Percentiles rank a stretch among this genome's conserved stretches.
Evolutionary conservation across 805 yeast species (phyloP).

Genomic region (Saccharomycopsis sp.): DNA sequence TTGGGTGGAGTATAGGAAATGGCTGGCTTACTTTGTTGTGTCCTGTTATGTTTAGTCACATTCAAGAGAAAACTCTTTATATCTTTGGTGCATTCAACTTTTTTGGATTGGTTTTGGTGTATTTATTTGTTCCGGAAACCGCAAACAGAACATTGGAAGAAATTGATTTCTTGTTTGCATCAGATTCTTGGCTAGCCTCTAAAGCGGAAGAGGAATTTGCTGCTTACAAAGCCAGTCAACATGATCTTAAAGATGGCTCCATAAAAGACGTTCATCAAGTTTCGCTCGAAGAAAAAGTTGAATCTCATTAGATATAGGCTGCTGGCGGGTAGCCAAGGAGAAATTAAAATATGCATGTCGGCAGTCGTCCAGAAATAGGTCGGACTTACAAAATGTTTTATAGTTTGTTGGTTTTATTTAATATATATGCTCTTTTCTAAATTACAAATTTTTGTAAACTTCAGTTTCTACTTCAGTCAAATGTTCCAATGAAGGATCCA

Average conservation of each 20-base stretch:
- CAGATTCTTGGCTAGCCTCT: slow-evolving; percentile 1
- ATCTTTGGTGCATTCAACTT: slow-evolving; percentile 61
- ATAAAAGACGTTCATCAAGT: not conserved
- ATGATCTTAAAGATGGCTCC: no score
- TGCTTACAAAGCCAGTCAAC: not conserved
- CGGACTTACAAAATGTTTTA: not conserved
- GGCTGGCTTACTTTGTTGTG: slow-evolving; percentile 61
- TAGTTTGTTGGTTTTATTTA: not conserved
- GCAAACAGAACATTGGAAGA: slow-evolving; percentile 70
- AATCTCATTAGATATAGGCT: not conserved
- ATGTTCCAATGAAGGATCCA: slow-evolving; percentile 22
- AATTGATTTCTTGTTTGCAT: slow-evolving; percentile 55
- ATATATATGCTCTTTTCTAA: not conserved
- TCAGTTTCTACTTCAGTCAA: slow-evolving; percentile 21
- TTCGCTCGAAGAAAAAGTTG: not conserved
- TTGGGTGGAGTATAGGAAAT: slow-evolving; percentile 57
- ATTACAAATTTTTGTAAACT: slow-evolving; percentile 9
- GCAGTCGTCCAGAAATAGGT: not conserved
- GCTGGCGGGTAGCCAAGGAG: not conserved
- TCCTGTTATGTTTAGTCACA: slow-evolving; percentile 43
- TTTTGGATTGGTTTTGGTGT: slow-evolving; percentile 51
- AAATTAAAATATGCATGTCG: not conserved
- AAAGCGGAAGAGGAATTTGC: slow-evolving; percentile 5
- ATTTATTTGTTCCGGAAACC: slow-evolving; percentile 68
- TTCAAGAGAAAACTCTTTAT: slow-evolving; percentile 57